These are phyloP conservation scores for Fusarium gaditjirri DNA, from an alignment of 2,329 filamentous ascomycete genomes.

Conservation along the genomic window DNA sequence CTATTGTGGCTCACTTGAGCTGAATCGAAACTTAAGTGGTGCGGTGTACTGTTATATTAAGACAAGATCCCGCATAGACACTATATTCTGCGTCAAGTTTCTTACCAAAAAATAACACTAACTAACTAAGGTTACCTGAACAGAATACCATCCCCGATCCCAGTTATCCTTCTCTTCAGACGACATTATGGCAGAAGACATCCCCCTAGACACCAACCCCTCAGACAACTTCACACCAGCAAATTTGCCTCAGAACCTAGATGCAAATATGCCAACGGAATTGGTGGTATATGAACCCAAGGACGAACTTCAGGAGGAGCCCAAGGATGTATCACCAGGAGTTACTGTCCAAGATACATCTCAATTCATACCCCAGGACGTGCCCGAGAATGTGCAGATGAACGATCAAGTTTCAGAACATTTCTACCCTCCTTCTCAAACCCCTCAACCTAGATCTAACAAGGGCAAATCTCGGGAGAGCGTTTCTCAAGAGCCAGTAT, in stretches of 20 bases:
- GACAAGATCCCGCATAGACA: rapidly evolving
- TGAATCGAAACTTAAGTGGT: background rate
- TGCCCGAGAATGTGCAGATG: background rate
- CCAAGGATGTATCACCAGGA: background rate
- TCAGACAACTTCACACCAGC: background rate
- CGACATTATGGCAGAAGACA: background rate
- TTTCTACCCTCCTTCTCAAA: no score
- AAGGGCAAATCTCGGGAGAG: rapidly evolving
- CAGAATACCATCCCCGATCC: rapidly evolving
- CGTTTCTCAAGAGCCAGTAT: background rate
- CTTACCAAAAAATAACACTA: rapidly evolving
- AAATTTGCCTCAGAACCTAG: background rate
- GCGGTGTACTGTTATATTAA: background rate
- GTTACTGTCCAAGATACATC: rapidly evolving
- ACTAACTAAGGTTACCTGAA: no score
- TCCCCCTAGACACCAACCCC: no score
- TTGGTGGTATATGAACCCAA: background rate
- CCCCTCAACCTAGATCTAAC: background rate
- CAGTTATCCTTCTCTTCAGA: rapidly evolving
- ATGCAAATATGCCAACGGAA: rapidly evolving
- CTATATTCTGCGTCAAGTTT: background rate
- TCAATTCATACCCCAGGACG: background rate
- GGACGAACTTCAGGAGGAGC: rapidly evolving
- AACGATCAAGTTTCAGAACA: no score
- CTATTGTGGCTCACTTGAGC: no score